Base-by-base conservation (phyloP, 805 yeast species). In the Peterozyma xylosa region DNA sequence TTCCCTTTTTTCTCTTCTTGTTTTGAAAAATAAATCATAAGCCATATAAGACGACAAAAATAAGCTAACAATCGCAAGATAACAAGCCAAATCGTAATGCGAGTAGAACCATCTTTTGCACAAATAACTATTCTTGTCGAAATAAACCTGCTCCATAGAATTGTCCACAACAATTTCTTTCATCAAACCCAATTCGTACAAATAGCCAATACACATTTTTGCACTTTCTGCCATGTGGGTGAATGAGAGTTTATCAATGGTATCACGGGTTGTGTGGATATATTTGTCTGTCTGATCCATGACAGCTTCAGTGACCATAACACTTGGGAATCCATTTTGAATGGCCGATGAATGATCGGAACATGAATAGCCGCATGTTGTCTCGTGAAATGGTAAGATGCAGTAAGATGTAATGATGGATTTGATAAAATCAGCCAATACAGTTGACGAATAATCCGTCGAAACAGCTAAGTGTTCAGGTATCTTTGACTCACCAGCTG, bases 341-440 rank as follows among this genome's bases (percentile, higher is more conserved):
- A 79, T 62, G 1, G 96, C 96, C 39, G 95, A 80, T 5, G 93
- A 83, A 61, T 89, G 96, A 65, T 91, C 98, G 14, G 95, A 83
- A 62, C 98, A 90, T 0, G 95, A 93, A 56, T 89, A 88, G 1
- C 96, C 96, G 65, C 97, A 91, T 45, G 67, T 52, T 11, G 95
- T 83, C 53, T 84, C 93, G 34, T 71, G 76, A 55, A 76, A 83
- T 3, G 86, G 82, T 45, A 89, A 85, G 17, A 64, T 55, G 52
- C 88, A 73, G 63, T 88, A 88, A 9, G 66, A 58, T 17, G 71
- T 70, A 41, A 88, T 75, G 7, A 89, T 62, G 35, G 72, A 50
- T 62, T 84, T 78, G 46, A 87, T 59, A 55, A 81, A 87, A 9
- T 71, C 64, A 40, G 79, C 80, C 48, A 87, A 71, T 4, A 52